Conservation (phyloP, 2,329 filamentous ascomycete genomes). For the Ciborinia camelliae region DNA sequence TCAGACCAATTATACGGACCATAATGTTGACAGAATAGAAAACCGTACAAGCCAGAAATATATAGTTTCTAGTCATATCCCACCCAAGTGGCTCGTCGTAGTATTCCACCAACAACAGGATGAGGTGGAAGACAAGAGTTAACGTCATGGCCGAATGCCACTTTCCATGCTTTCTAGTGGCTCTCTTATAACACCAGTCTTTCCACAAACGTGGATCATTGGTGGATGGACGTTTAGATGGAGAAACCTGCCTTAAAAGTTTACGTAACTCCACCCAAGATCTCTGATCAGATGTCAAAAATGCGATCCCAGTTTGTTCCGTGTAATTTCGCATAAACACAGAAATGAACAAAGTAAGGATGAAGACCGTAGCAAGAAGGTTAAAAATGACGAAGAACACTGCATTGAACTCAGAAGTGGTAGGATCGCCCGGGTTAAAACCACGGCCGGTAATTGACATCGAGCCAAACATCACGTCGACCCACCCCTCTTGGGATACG, state of each 20-base stretch:
- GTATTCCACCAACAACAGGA: constrained; percentile 82
- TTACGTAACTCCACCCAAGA: constrained; percentile 96
- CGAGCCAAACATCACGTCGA: constrained; percentile 81
- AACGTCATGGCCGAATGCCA: constrained; percentile 85
- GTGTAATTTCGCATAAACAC: constrained; percentile 99
- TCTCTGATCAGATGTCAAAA: constrained; percentile 89
- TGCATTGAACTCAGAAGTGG: constrained; percentile 74
- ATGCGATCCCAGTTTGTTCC: constrained; percentile 95
- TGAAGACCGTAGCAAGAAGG: constrained; percentile 90
- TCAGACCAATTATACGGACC: constrained; percentile 81
- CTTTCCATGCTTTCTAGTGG: constrained; percentile 86
- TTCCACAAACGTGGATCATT: constrained; percentile 76
- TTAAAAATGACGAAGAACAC: constrained; percentile 97
- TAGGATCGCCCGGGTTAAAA: constrained; percentile 66
- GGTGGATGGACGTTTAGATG: constrained; percentile 84
- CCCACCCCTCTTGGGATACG: constrained; percentile 97
- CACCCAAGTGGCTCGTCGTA: constrained; percentile 71
- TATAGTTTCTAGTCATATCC: constrained; percentile 65
- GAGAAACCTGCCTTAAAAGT: constrained; percentile 84
- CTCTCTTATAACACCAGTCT: constrained; percentile 91
- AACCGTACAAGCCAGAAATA: constrained; percentile 79
- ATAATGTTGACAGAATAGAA: constrained; percentile 79
- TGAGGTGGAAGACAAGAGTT: constrained; percentile 75
- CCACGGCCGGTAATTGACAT: constrained; percentile 77
- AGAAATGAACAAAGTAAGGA: constrained; percentile 94